phyloP scores from a whole-genome alignment of 441 rosid genomes.

The Pelargonium australe region DNA sequence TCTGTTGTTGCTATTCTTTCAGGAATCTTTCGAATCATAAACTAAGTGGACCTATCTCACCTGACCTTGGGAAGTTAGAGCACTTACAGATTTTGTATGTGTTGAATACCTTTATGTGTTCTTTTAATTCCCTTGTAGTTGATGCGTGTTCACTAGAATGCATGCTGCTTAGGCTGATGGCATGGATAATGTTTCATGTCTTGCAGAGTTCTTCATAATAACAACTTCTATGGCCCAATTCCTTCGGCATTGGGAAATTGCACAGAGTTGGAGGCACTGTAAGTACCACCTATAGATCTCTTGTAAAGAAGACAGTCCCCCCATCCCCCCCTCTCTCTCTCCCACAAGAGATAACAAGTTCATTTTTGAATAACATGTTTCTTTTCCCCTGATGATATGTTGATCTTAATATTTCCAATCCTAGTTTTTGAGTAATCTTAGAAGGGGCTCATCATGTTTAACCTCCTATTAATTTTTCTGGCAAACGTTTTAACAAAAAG shows the following conservation, averaged over 20 bases:
- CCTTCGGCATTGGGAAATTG: constrained; percentile 9
- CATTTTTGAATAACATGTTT: too few species aligned
- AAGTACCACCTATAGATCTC: constrained; percentile 3
- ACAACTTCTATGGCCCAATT: constrained; percentile 11
- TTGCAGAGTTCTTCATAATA: constrained; percentile 10
- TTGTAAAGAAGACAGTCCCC: background rate
- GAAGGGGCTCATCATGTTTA: too few species aligned
- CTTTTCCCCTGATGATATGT: too few species aligned
- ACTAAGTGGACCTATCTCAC: constrained; percentile 26
- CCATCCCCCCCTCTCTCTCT: too few species aligned
- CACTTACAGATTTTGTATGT: constrained; percentile 39
- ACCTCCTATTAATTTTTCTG: too few species aligned
- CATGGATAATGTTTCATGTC: constrained; percentile 1
- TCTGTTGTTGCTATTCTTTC: background rate
- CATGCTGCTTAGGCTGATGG: background rate
- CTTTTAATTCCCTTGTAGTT: background rate
- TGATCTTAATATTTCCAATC: too few species aligned
- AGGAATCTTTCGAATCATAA: constrained; percentile 23
- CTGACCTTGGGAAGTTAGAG: constrained; percentile 28
- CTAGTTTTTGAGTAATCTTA: too few species aligned
- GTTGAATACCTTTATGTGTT: background rate
- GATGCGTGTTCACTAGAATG: background rate
- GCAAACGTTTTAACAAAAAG: too few species aligned
- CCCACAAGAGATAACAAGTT: too few species aligned
- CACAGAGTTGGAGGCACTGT: constrained; percentile 9